phyloP scores from a whole-genome alignment of 495 filamentous ascomycete genomes.

The Cercophora scortea region DNA sequence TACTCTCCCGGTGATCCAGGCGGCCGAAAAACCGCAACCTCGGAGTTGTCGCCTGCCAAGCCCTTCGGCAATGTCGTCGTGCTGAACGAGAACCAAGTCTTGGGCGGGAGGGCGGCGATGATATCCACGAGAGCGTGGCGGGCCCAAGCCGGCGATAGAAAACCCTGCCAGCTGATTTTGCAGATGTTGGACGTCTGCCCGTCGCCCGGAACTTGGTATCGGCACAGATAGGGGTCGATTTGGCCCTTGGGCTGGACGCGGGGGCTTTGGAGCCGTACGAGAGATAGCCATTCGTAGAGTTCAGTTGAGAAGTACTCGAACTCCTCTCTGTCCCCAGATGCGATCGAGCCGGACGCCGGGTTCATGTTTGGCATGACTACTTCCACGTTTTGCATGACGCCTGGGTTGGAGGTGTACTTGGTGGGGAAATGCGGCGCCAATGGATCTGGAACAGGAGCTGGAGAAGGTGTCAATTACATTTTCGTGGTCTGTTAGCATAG shows the following conservation, averaged over 20 bases:
- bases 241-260: conserved; percentile 57
- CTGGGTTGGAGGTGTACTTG: conserved; percentile 29
- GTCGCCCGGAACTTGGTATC: conserved; percentile 60
- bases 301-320: conserved; percentile 55
- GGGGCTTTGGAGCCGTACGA: conserved; percentile 65
- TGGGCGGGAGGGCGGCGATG: conserved; percentile 29
- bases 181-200: conserved; percentile 26
- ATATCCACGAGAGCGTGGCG: conserved; percentile 31
- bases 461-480: conserved; percentile 8
- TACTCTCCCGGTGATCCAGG: conserved; percentile 39
- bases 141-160: conserved; percentile 40
- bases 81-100: conserved; percentile 44
- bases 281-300: conserved; percentile 76
- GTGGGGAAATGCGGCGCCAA: conserved; percentile 48
- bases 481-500: neutral
- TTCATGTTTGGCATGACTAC: conserved; percentile 44
- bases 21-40: conserved; percentile 40
- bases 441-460: conserved; percentile 40
- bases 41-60: conserved; percentile 30
- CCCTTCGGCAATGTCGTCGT: conserved; percentile 38
- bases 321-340: conserved; percentile 29
- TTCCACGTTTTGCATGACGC: conserved; percentile 21
- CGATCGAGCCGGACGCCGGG: conserved; percentile 28
- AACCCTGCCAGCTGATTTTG: conserved; percentile 48
- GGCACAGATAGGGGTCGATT: conserved; percentile 72